Conservation (phyloP, 2,329 filamentous ascomycete species). For the Ophiostoma fasciatum region DNA sequence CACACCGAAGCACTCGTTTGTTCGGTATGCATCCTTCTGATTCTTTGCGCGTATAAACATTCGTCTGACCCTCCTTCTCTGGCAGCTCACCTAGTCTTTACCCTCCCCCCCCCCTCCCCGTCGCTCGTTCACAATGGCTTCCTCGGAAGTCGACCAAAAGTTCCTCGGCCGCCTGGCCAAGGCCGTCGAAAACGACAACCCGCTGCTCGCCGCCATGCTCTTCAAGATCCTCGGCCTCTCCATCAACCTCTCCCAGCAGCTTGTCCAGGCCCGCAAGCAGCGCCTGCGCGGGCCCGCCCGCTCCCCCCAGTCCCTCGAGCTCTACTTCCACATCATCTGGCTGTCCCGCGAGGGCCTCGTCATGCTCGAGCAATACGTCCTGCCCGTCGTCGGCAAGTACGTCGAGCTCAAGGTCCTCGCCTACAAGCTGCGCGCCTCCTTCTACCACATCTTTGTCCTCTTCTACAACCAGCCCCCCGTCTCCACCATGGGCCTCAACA, state of each 20-base stretch:
- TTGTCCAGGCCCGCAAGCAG: conserved; percentile 69
- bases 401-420: conserved; percentile 78
- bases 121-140: conserved; percentile 56
- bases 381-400: conserved; percentile 68
- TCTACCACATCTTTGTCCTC: conserved; percentile 92
- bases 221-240: conserved; percentile 88
- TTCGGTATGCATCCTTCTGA: too few species aligned
- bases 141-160: conserved; percentile 94
- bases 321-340: conserved; percentile 87
- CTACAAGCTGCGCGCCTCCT: conserved; percentile 83
- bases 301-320: conserved; percentile 63
- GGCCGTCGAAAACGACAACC: conserved; percentile 61
- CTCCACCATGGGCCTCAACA: conserved; percentile 41
- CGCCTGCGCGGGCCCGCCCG: conserved; percentile 68
- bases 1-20: too few species aligned
- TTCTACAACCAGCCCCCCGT: conserved; percentile 86
- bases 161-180: conserved; percentile 82
- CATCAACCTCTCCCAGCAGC: conserved; percentile 70
- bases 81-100: too few species aligned
- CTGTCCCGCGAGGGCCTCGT: conserved; percentile 81
- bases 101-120: background rate
- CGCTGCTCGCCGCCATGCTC: conserved; percentile 64
- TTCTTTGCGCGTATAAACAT: too few species aligned
- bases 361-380: conserved; percentile 73
- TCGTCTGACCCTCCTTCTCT: too few species aligned